These are phyloP conservation scores for Collybia sordida DNA, from an alignment of 768 basidiomycete species.

Conservation along the genomic window DNA sequence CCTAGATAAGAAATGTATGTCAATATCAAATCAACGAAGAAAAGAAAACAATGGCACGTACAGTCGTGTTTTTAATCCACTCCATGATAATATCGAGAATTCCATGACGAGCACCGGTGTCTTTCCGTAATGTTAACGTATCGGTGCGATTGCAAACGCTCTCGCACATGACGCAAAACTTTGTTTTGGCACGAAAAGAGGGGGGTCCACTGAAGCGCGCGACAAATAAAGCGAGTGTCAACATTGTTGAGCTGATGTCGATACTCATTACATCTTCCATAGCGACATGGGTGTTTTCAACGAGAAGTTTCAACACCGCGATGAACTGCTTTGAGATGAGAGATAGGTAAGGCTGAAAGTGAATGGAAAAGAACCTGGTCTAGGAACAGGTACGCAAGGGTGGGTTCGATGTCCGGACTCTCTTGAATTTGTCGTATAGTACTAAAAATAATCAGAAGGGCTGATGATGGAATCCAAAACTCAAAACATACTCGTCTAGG, in stretches of 20 bases:
- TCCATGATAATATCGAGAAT: conserved; percentile 77
- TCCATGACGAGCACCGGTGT: conserved; percentile 62
- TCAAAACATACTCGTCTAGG: conserved; percentile 64
- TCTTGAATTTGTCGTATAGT: conserved; percentile 53
- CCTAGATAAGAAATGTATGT: conserved; percentile 19
- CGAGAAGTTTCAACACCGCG: conserved; percentile 69
- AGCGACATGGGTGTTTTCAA: conserved; percentile 65
- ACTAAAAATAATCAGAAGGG: conserved; percentile 24
- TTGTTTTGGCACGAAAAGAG: conserved; percentile 66
- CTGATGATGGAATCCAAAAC: neutral
- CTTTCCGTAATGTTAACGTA: conserved; percentile 63
- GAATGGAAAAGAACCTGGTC: conserved; percentile 57
- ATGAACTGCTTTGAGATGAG: conserved; percentile 50
- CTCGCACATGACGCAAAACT: conserved; percentile 75
- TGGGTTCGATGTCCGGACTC: conserved; percentile 40
- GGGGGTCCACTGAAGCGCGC: conserved; percentile 54
- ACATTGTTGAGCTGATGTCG: conserved; percentile 61
- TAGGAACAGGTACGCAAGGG: conserved; percentile 50
- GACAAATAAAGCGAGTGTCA: conserved; percentile 63
- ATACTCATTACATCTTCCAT: conserved; percentile 61
- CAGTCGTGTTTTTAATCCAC: conserved; percentile 64
- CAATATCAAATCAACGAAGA: neutral
- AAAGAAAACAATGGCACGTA: conserved; percentile 28
- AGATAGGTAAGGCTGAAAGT: neutral
- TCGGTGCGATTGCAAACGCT: conserved; percentile 63